These are phyloP conservation scores for Ogataea nitratoaversa DNA, from an alignment of 805 yeast species.

Conservation along the genomic window DNA sequence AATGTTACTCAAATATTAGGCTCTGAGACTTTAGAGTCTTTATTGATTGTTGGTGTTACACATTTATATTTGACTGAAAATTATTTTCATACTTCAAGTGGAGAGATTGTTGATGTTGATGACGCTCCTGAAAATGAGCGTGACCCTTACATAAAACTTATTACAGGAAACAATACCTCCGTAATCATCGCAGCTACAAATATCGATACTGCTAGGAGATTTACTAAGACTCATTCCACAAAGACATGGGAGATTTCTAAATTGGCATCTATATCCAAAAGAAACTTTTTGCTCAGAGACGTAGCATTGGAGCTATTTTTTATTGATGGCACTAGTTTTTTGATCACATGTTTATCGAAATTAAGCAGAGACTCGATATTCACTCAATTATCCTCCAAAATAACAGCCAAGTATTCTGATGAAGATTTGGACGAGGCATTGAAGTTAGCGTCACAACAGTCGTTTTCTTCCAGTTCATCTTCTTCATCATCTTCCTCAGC, in stretches of 20 bases:
- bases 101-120: slow-evolving; percentile 56
- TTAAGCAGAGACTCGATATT: slow-evolving; percentile 55
- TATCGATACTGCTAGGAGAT: too few species aligned
- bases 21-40: slow-evolving; percentile 69
- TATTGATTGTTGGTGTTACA: slow-evolving; percentile 62
- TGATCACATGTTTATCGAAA: slow-evolving; percentile 59
- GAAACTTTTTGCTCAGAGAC: slow-evolving; percentile 75
- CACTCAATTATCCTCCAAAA: slow-evolving; percentile 42
- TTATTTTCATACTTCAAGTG: slow-evolving; percentile 52
- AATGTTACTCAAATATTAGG: slow-evolving; percentile 76
- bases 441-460: slow-evolving; percentile 40
- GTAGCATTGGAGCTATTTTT: slow-evolving; percentile 78
- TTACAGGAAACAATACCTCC: slow-evolving; percentile 34
- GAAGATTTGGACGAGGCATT: slow-evolving; percentile 51
- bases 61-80: slow-evolving; percentile 67
- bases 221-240: slow-evolving; percentile 40
- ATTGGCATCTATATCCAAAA: slow-evolving; percentile 61
- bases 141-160: slow-evolving; percentile 65
- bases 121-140: slow-evolving; percentile 61
- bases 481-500: slow-evolving; percentile 11
- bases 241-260: slow-evolving; percentile 58
- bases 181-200: slow-evolving; percentile 7
- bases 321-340: slow-evolving; percentile 63
- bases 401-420: slow-evolving; percentile 49
- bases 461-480: slow-evolving; percentile 5